Percentiles rank a stretch among this genome's conserved stretches.
These are phyloP conservation scores for Ehretia macrophylla DNA, from an alignment of 257 asterid species.

Conservation along the genomic window DNA sequence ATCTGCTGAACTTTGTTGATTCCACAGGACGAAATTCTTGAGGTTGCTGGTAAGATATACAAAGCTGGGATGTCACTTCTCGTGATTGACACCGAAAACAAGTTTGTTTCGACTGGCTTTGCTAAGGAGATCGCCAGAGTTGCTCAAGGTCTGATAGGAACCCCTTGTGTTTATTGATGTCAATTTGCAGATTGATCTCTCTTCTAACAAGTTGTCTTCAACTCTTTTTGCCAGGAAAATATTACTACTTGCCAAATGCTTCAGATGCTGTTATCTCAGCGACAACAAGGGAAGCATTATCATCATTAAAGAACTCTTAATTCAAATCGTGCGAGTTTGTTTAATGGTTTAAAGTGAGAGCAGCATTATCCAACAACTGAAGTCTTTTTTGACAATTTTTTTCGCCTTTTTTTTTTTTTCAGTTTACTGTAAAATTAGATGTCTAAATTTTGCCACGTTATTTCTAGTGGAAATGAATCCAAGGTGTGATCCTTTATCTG, in stretches of 20 bases:
- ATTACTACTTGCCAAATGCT: constrained; percentile 95
- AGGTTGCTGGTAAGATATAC: constrained; percentile 85
- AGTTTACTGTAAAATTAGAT: neutral
- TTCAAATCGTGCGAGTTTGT: neutral
- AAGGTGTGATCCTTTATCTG: too few species aligned
- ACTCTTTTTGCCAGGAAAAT: constrained; percentile 58
- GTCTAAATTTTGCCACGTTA: neutral
- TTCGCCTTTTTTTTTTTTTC: too few species aligned
- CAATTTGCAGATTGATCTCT: neutral
- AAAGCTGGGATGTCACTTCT: constrained; percentile 74
- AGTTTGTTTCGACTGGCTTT: constrained; percentile 93
- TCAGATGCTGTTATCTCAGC: constrained; percentile 96
- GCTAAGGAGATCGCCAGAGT: constrained; percentile 97
- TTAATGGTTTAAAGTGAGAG: neutral
- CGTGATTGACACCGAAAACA: constrained; percentile 53
- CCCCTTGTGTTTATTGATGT: neutral
- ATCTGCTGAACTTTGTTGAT: neutral
- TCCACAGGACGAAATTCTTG: constrained; percentile 82
- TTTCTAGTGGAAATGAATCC: too few species aligned
- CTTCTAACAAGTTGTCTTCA: constrained; percentile 4
- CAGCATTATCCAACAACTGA: neutral
- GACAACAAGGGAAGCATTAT: constrained; percentile 82
- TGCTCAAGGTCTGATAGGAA: constrained; percentile 70
- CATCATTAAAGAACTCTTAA: constrained; percentile 69
- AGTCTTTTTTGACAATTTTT: neutral